A percentile compares a stretch with the other conserved stretches of the same genome.
These are phyloP conservation scores for Talaromyces sp. DNA, from an alignment of 2,329 filamentous ascomycete species.

Conservation along the genomic window DNA sequence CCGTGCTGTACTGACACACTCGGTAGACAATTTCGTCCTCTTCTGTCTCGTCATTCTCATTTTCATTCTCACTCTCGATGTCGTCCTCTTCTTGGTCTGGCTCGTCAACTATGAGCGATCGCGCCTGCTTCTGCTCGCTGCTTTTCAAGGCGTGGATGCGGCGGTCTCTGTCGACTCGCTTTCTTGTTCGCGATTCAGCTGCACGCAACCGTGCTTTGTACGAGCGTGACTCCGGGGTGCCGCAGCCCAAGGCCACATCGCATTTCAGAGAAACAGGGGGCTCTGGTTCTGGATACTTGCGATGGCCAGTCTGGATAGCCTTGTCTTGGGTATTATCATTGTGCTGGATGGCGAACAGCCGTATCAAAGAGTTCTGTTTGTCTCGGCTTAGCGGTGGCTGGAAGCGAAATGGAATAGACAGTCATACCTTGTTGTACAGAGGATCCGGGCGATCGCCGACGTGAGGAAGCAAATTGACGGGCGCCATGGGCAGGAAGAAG, in stretches of 20 bases:
- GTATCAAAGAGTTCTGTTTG: background rate
- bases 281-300: background rate
- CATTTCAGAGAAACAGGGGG: background rate
- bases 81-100: background rate
- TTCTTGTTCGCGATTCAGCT: background rate
- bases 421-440: background rate
- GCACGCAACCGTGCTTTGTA: background rate
- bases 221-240: background rate
- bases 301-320: background rate
- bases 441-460: background rate
- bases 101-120: background rate
- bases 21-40: slow-evolving; percentile 6
- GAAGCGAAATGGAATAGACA: background rate
- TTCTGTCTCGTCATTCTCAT: background rate
- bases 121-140: background rate
- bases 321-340: background rate
- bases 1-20: slow-evolving; percentile 8
- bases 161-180: background rate
- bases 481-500: background rate
- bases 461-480: background rate
- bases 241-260: background rate
- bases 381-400: background rate
- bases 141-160: background rate
- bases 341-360: background rate
- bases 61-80: background rate